Evolutionary conservation across 306 rosid species (phyloP), one percentile per base, ranked within the genome.

Genomic region (Urtica urens): DNA sequence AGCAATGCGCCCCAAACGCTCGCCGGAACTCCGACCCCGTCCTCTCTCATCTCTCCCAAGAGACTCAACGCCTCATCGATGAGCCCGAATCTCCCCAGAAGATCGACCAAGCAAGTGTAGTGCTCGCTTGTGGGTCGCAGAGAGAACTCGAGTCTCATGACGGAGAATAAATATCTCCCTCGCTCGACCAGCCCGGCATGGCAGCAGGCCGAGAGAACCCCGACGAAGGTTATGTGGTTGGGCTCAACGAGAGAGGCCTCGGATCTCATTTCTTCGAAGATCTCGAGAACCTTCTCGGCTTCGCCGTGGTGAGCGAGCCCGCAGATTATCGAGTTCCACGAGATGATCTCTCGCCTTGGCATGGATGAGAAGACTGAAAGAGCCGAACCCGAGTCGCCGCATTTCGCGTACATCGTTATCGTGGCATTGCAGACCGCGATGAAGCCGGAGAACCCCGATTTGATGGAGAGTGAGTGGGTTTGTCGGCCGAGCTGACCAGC

Each of bases 1-100:
- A 77, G 70, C 38, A 77, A 45, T n/a, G 83, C 83, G 14, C 83
- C 83, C 80, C 77, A 73, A 18, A 69, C 72, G 23, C 83, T 77
- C 9, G 71, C 55, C 34, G 69, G 72, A 59, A 69, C 62, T 63
- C 69, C 72, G 18, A 46, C 57, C 40, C 76, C 77, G 27, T 72
- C 62, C 6, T 23, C 68, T 58, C 33, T 58, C 66, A 77, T 69
- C 40, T 66, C 60, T 45, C 38, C 60, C 43, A 72, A 22, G 35
- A 65, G 48, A 30, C 33, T 55, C 46, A 51, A 58, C 22, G 83
- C 77, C 57, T 69, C 79, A 1, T 66, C 69, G 26, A 77, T 69
- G 17, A 72, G 79, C 24, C 83, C 83, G n/a, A 35, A 69, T 62
- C 77, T 62, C 34, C 79, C 74, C 7, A 77, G 28, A 63, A 77